Evolutionary conservation across 139 green algal genomes (phyloP).

Genomic region (Tetraselmis striata): DNA sequence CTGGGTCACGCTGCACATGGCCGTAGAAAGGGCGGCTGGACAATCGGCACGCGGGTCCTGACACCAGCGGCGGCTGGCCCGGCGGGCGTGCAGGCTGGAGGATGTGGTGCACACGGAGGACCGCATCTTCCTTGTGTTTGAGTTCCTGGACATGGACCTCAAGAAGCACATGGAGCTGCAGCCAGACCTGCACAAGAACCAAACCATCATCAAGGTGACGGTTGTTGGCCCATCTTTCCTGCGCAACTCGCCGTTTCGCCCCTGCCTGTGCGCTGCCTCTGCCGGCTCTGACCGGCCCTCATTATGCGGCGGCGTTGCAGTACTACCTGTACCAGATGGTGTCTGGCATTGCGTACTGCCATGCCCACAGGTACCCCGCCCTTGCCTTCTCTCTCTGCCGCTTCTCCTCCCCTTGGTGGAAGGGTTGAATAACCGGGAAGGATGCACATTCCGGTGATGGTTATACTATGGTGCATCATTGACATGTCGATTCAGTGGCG

Average conservation of each 20-base stretch:
- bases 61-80: neutral
- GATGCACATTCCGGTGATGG: too few relatives aligned
- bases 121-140: conserved; percentile 94
- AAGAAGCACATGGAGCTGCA: conserved; percentile 93
- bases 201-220: conserved; percentile 70
- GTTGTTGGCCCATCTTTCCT: neutral
- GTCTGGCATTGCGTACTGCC: conserved; percentile 84
- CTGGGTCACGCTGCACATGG: too few relatives aligned
- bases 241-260: neutral
- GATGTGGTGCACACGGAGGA: conserved; percentile 85
- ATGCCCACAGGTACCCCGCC: conserved; percentile 71
- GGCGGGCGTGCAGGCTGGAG: conserved; percentile 30
- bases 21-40: too few relatives aligned
- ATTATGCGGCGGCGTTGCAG: conserved; percentile 48
- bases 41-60: too few relatives aligned
- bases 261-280: neutral
- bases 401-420: too few relatives aligned
- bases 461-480: too few relatives aligned
- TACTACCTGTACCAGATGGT: conserved; percentile 95
- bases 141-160: conserved; percentile 95
- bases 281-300: too few relatives aligned
- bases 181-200: conserved; percentile 46
- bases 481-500: too few relatives aligned
- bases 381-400: too few relatives aligned
- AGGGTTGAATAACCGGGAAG: too few relatives aligned